Evolutionary conservation across 768 basidiomycete genomes (phyloP).

Genomic region (Cystofilobasidium macerans): DNA sequence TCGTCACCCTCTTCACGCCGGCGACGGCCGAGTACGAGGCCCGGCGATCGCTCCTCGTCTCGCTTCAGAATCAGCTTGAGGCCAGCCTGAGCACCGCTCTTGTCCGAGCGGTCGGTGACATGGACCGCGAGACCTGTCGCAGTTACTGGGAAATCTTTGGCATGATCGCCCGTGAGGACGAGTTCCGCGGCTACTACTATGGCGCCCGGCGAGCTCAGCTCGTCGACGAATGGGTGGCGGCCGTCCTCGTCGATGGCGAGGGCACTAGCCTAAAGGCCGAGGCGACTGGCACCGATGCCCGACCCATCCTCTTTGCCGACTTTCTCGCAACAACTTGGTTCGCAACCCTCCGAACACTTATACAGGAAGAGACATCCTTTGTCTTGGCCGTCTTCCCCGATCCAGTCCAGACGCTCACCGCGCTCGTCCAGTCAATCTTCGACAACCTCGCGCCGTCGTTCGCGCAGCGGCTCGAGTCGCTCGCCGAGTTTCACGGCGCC

Average conservation of each 20-base stretch:
- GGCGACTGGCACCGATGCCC: background rate
- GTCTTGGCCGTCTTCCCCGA: conserved; percentile 83
- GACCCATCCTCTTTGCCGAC: conserved; percentile 49
- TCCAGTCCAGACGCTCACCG: conserved; percentile 60
- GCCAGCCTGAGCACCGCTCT: conserved; percentile 47
- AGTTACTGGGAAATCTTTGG: conserved; percentile 72
- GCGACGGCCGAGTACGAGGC: conserved; percentile 74
- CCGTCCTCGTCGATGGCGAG: conserved; percentile 41
- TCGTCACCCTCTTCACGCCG: conserved; percentile 86
- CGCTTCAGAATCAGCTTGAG: conserved; percentile 90
- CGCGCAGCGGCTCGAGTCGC: conserved; percentile 60
- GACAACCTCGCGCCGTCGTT: conserved; percentile 71
- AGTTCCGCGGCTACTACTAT: conserved; percentile 91
- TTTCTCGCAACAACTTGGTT: conserved; percentile 61
- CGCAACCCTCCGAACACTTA: conserved; percentile 51
- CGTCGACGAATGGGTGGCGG: conserved; percentile 58
- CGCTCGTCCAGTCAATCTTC: conserved; percentile 70
- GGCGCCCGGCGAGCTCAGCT: conserved; percentile 61
- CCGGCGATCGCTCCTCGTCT: conserved; percentile 72
- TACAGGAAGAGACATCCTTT: conserved; percentile 53
- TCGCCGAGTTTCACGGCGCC: conserved; percentile 57
- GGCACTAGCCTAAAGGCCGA: conserved; percentile 8
- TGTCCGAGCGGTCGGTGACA: conserved; percentile 69
- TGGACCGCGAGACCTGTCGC: conserved; percentile 62
- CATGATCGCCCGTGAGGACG: conserved; percentile 79